Base-by-base conservation (phyloP, 2,329 filamentous ascomycete species). In the Podosphaera aphanis region DNA sequence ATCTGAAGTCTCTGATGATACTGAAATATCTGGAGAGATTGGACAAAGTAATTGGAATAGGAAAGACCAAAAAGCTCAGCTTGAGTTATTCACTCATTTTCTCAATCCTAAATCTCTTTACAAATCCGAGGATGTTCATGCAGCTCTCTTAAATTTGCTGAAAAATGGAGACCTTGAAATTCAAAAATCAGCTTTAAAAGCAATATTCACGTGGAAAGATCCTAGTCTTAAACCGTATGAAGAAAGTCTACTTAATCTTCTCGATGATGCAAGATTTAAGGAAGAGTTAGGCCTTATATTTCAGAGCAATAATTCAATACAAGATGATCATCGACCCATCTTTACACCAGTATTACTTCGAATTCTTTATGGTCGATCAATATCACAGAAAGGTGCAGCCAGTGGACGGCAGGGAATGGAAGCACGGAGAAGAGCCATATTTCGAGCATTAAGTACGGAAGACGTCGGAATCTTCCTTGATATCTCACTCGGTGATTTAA, bases 211-310 rank as follows among this genome's bases (percentile, higher is more conserved):
- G 0, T 98, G 90, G 88, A 95, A 93, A 60, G 73, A 81, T 48
- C 69, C 78, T 2, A 75, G 71, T 7, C 67, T 98, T 43, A 71
- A 70, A 49, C 70, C 77, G 0, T 93, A 95, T 57, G 75, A 85
- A 55, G 85, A 94, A 53, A 83, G 86, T 53, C 63, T 98, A 20
- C 71, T 84, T 50, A 86, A 84, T 54, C 67, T 98, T 1, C 71
- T 95, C 7, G 90, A 98, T 52, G 90, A 95, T 50, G 77, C 82
- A 20, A 74, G 83, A 43, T 93, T 95, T 63, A 83, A 85, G 57
- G 90, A 95, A 56, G 88, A 95, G 59, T 70, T 98, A n/a, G 79
- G 84, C 0, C 75, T 90, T 3, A 80, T 98, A 51, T 71, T 98
- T 45, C 79, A 84, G 56, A 73, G 79, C 15, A 77, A 82, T 16